Evolutionary conservation across 768 basidiomycete species (phyloP), one percentile per base, ranked within the genome.

Genomic region (Kondoa subrosea): DNA sequence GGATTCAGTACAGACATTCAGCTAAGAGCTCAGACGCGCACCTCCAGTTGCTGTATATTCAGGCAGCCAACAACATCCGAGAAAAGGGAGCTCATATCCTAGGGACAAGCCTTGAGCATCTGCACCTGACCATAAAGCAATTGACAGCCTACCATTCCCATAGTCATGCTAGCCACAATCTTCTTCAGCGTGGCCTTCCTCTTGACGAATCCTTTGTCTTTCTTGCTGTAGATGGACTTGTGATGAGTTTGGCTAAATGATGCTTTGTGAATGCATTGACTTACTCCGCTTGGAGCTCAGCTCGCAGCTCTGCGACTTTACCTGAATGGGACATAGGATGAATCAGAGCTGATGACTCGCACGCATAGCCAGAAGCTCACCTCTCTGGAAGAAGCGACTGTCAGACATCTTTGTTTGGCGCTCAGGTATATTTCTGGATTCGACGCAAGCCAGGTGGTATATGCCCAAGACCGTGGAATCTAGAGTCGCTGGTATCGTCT

Each of bases 181-280:
- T 60, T 62, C 50, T 63, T 66, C 50, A 57, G 61, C 1, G 57
- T 87, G 0, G 85, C 91, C 83, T 91, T 97, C 74, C 91, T 84
- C 78, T 92, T 92, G 72, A 84, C 80, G 72, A 83, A 97, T 74
- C 91, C 93, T 82, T 96, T 99, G 82, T 99, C 95, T 79, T 95
- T 95, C 71, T 86, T 81, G 72, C 76, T 76, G 76, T n/a, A n/a
- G n/a, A n/a, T n/a, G n/a, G n/a, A n/a, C 91, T 90, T 8, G 89
- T 87, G 89, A 87, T 57, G 95, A 83, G 76, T 96, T 91, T 71
- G 86, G 83, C 66, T 90, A 86, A 75, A 92, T 88, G 81, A 91
- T 90, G 86, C 89, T 33, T 8, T 21, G 30, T 12, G 61, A 4
- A 31, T 17, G n/a, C 12, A 33, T 27, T 31, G 33, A 63, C 61